phyloP scores from a whole-genome alignment of 257 asterid genomes.

The Penstemon davidsonii region DNA sequence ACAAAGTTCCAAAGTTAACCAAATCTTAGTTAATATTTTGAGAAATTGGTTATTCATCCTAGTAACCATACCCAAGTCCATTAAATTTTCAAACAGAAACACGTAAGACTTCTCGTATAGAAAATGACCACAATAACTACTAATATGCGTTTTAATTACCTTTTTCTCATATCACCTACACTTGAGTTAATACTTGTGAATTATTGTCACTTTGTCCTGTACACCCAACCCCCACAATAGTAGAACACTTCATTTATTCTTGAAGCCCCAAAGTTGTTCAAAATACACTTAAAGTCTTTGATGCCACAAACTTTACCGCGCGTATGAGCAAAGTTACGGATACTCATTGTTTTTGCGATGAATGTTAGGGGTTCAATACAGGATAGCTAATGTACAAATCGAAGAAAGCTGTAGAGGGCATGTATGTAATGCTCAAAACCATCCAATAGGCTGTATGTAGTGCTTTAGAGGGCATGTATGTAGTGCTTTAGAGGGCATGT shows the following conservation, averaged over 20 bases:
- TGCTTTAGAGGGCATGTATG: no score
- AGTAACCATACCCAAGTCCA: not conserved
- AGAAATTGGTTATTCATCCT: not conserved
- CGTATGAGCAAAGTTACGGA: not conserved
- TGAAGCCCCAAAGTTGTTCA: not conserved
- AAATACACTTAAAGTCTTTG: not conserved
- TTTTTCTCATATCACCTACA: not conserved
- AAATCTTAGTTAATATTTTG: not conserved
- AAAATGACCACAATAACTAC: not conserved
- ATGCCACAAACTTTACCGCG: not conserved
- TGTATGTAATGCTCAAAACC: not conserved
- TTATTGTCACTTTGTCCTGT: not conserved
- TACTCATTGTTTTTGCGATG: not conserved
- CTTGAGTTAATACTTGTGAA: not conserved
- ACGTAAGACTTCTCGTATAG: not conserved
- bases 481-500: no score
- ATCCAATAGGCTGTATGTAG: not conserved
- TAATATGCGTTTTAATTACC: not conserved
- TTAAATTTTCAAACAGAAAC: not conserved
- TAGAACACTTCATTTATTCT: not conserved
- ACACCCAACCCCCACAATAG: not conserved
- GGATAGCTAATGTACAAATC: not conserved
- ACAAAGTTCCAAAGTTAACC: not conserved
- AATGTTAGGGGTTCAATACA: not conserved
- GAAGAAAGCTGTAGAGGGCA: not conserved